These are phyloP conservation scores for Colletotrichum sp. DNA, from an alignment of 2,329 filamentous ascomycete genomes.

Conservation along the genomic window DNA sequence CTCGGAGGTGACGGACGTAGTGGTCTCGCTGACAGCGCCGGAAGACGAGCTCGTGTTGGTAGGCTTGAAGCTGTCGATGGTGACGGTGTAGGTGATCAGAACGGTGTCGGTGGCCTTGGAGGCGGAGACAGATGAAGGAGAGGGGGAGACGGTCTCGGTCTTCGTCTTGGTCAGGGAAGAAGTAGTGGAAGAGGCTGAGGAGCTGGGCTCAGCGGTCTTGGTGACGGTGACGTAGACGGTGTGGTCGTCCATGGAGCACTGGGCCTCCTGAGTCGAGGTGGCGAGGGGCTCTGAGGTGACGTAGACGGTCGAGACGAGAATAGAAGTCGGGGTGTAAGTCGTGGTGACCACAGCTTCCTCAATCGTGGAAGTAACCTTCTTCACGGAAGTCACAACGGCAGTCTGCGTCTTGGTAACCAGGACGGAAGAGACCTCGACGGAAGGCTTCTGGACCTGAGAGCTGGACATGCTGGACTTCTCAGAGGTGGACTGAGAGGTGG, in stretches of 20 bases:
- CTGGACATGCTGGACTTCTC: neutral
- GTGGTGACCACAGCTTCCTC: constrained; percentile 1
- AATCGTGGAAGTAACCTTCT: neutral
- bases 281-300: neutral
- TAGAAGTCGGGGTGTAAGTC: constrained; percentile 7
- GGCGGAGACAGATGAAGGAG: neutral
- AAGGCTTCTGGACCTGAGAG: neutral
- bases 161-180: neutral
- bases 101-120: constrained; percentile 1
- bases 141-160: neutral
- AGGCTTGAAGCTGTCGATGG: constrained; percentile 4
- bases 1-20: neutral
- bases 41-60: constrained; percentile 1
- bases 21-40: neutral
- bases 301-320: neutral
- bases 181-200: neutral
- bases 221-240: constrained; percentile 20
- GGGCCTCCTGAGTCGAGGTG: neutral
- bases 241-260: constrained; percentile 6
- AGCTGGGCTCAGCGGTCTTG: constrained; percentile 2
- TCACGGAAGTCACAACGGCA: neutral
- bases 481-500: neutral
- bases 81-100: constrained; percentile 15
- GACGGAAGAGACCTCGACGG: neutral
- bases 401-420: constrained; percentile 16